Base-by-base conservation (phyloP, 495 filamentous ascomycete genomes). In the Aspergillus asperescens region DNA sequence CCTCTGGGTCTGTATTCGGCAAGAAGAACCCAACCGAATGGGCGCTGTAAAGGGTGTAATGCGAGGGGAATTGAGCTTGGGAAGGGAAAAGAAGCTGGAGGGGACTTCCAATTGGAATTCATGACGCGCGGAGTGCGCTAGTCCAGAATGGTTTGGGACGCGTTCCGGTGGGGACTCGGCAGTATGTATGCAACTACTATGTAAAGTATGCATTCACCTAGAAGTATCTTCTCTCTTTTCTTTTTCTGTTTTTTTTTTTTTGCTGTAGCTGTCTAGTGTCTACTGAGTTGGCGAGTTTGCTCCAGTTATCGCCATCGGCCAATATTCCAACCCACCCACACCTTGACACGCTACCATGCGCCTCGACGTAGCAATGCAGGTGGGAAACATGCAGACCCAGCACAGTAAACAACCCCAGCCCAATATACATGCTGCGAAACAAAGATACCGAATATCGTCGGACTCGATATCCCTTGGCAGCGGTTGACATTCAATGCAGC, bases 71-170 rank as follows among this genome's bases (percentile, higher is more conserved):
- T 27, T 20, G 20, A 49, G 32, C 46, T 49, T 49, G 46, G 38
- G 19, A 7, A 35, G n/a, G n/a, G 32, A 35, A 35, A 35, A 16
- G 32, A 35, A 35, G 32, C 32, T 35, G 12, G 39, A 42, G 28
- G 39, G 40, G 39, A 42, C 19, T 42, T 34, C 31, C 7, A 34
- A 13, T 13, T n/a, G 68, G 62, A 69, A 64, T 69, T 64, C 61
- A 49, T 47, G 52, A 67, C 68, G 66, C 62, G 64, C 64, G 59
- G 60, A 55, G 52, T 29, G 59, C 69, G 63, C 71, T 71, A 70
- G 65, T 58, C 71, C 65, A 55, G 57, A 69, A 68, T 44, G 47
- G 65, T 68, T 51, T 51, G 57, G 57, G 67, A 75, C 71, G 71
- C 71, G 71, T 75, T 63, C 43, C 42, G 31, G n/a, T n/a, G n/a